A percentile compares a stretch with the other conserved stretches of the same genome.
These are phyloP conservation scores for Neckera pumila DNA, from an alignment of 225 moss, liverwort and hornwort genomes.

Conservation along the genomic window DNA sequence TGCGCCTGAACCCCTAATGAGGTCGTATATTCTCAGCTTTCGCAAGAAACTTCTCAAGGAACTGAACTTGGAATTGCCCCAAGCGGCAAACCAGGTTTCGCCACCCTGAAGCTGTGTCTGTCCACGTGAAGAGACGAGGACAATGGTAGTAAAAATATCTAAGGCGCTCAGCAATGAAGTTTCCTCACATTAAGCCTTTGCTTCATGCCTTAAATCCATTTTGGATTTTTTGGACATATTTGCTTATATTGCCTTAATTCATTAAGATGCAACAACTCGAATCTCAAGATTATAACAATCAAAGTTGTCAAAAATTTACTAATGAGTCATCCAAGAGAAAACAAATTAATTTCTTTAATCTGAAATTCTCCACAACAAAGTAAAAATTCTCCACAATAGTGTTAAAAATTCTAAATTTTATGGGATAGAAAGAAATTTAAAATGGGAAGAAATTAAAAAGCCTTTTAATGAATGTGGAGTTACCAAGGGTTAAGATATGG, in stretches of 20 bases:
- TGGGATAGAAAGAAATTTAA: not conserved
- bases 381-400: not conserved
- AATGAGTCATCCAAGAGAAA: not conserved
- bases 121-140: not conserved
- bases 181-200: not conserved
- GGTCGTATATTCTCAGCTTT: not conserved
- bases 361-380: not conserved
- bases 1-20: not conserved
- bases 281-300: not conserved
- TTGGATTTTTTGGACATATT: not conserved
- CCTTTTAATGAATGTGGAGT: not conserved
- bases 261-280: not conserved
- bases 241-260: no score
- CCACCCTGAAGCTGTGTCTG: not conserved
- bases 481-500: rapidly evolving
- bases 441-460: not conserved
- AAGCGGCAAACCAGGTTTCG: not conserved
- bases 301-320: not conserved
- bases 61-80: not conserved
- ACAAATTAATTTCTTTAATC: not conserved
- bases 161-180: not conserved
- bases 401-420: not conserved
- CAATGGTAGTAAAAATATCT: not conserved
- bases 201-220: not conserved
- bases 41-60: not conserved